Percentiles rank a stretch among this genome's conserved stretches.
Evolutionary conservation across 176 grass and related monocot species (phyloP).

Genomic region (Avena eriantha): DNA sequence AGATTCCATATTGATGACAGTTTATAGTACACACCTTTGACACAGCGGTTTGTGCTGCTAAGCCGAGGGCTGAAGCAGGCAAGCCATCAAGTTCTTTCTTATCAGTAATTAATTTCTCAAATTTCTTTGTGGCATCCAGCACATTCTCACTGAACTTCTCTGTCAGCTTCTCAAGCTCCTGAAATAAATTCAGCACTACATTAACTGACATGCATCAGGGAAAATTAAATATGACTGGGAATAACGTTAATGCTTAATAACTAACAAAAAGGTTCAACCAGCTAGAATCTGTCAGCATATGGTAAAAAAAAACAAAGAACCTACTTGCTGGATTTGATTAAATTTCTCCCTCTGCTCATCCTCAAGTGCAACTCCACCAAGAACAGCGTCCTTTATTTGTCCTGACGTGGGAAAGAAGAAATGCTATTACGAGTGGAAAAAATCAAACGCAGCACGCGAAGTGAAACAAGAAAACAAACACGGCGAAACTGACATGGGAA

Average conservation of each 20-base stretch:
- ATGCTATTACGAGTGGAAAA: background rate
- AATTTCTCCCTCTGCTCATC: constrained; percentile 81
- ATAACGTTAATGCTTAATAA: too few relatives aligned
- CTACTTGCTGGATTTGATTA: constrained; percentile 90
- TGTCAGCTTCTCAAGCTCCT: constrained; percentile 90
- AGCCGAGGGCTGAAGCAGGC: constrained; percentile 76
- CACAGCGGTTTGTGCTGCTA: constrained; percentile 79
- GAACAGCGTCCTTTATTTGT: constrained; percentile 93
- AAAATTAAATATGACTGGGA: background rate
- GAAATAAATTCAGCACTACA: constrained; percentile 35
- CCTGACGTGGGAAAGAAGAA: constrained; percentile 45
- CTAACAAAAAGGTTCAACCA: too few relatives aligned
- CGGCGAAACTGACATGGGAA: too few relatives aligned
- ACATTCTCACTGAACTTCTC: constrained; percentile 97
- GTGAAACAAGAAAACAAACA: too few relatives aligned
- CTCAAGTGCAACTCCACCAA: constrained; percentile 82
- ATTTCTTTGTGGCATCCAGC: constrained; percentile 91
- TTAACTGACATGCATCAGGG: background rate
- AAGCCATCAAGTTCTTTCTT: constrained; percentile 92
- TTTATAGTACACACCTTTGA: constrained; percentile 60
- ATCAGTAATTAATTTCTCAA: constrained; percentile 82
- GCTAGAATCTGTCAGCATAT: background rate
- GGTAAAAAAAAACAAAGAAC: background rate
- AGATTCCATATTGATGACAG: background rate
- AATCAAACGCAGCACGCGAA: background rate